Evolutionary conservation across 768 basidiomycete species (phyloP).

Genomic region (Mycena amicta): DNA sequence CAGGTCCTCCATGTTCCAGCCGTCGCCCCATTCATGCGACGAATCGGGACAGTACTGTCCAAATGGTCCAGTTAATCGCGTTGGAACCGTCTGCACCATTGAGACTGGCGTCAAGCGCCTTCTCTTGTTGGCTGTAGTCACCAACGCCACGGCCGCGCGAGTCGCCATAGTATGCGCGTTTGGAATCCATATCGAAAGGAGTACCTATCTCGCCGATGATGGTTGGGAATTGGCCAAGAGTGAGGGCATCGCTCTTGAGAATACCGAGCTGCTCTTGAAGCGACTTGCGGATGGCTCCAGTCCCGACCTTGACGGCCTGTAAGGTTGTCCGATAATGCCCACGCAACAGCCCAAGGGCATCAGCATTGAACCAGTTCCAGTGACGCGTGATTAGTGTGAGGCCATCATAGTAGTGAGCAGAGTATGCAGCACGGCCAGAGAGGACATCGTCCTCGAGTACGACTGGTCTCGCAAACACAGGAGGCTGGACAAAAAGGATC

Average conservation of each 20-base stretch:
- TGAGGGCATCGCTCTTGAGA: slow-evolving; percentile 71
- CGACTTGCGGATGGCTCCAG: slow-evolving; percentile 75
- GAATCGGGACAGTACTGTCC: slow-evolving; percentile 89
- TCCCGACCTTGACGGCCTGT: slow-evolving; percentile 82
- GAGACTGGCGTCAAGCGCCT: slow-evolving; percentile 84
- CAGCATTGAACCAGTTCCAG: slow-evolving; percentile 95
- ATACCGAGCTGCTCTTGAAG: slow-evolving; percentile 83
- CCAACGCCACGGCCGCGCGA: slow-evolving; percentile 56
- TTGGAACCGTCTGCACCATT: slow-evolving; percentile 80
- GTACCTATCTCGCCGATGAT: slow-evolving; percentile 96
- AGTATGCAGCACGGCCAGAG: slow-evolving; percentile 70
- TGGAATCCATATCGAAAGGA: slow-evolving; percentile 92
- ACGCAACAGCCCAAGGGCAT: slow-evolving; percentile 88
- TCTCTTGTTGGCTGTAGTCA: slow-evolving; percentile 77
- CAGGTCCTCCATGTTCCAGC: slow-evolving; percentile 96
- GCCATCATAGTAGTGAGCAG: slow-evolving; percentile 93
- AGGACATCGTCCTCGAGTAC: slow-evolving; percentile 53
- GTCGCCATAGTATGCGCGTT: slow-evolving; percentile 75
- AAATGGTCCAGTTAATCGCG: slow-evolving; percentile 77
- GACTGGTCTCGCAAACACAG: slow-evolving; percentile 86
- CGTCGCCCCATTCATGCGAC: slow-evolving; percentile 88
- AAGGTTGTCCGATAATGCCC: slow-evolving; percentile 73
- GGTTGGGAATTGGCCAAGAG: slow-evolving; percentile 77
- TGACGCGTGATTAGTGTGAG: slow-evolving; percentile 90
- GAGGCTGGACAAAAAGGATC: slow-evolving; percentile 89